phyloP scores from a whole-genome alignment of 2,329 filamentous ascomycete species.

The Cladosporium oxysporum region DNA sequence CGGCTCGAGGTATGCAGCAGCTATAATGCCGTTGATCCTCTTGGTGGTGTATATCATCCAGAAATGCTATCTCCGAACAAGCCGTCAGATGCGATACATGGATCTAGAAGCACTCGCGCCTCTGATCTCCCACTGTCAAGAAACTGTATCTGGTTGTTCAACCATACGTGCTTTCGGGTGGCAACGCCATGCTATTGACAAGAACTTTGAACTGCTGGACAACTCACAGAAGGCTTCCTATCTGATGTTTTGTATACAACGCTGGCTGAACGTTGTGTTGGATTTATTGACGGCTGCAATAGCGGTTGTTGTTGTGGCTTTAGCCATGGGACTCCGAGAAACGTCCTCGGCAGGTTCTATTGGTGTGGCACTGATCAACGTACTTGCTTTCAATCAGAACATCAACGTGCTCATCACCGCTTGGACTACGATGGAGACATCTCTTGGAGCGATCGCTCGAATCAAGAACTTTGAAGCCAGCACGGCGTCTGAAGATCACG shows the following conservation, averaged over 20 bases:
- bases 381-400: conserved; percentile 55
- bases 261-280: conserved; percentile 47
- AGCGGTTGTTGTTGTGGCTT: conserved; percentile 39
- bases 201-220: conserved; percentile 25
- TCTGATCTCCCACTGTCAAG: conserved; percentile 54
- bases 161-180: conserved; percentile 57
- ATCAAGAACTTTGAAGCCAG: conserved; percentile 51
- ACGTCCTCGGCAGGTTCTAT: conserved; percentile 51
- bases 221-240: conserved; percentile 46
- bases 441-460: conserved; percentile 58
- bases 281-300: conserved; percentile 35
- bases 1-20: conserved; percentile 37
- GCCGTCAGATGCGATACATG: conserved; percentile 53
- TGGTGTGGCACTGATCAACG: conserved; percentile 56
- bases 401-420: conserved; percentile 52
- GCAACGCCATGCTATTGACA: conserved; percentile 42
- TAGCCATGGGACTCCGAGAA: conserved; percentile 36
- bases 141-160: conserved; percentile 50
- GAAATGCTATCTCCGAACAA: conserved; percentile 49
- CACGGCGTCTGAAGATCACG: neutral
- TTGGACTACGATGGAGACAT: conserved; percentile 61
- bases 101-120: conserved; percentile 56
- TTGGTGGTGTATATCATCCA: conserved; percentile 44
- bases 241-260: conserved; percentile 46
- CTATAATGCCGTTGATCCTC: conserved; percentile 38